Conservation (phyloP, 1,284 basidiomycete genomes). For the Microbotryum intermedium region DNA sequence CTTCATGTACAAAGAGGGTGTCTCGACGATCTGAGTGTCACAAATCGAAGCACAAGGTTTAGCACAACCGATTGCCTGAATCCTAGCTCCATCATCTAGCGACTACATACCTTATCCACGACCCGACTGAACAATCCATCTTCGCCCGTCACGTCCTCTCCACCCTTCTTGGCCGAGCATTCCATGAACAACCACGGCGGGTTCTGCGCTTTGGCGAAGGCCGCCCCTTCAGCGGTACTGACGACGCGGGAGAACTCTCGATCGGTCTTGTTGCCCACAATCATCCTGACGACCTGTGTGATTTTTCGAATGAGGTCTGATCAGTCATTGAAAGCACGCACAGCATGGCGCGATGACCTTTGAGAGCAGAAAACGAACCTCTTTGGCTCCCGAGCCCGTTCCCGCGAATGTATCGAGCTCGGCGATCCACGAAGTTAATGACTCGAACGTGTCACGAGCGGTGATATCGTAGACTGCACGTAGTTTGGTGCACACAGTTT, state of each 20-base stretch:
- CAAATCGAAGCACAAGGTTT: neutral
- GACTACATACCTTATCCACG: conserved; percentile 50
- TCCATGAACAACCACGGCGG: conserved; percentile 44
- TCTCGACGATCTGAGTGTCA: conserved; percentile 39
- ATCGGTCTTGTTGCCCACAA: conserved; percentile 91
- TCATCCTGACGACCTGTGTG: conserved; percentile 70
- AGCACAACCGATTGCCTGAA: neutral
- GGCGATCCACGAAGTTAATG: conserved; percentile 79
- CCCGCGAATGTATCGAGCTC: conserved; percentile 87
- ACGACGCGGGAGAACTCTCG: conserved; percentile 87
- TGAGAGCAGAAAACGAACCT: conserved; percentile 12
- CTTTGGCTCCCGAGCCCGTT: conserved; percentile 14
- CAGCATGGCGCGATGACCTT: conserved; percentile 42
- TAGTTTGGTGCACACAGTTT: neutral
- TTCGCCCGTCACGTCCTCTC: conserved; percentile 50
- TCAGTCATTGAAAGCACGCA: conserved; percentile 37
- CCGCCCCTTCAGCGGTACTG: conserved; percentile 62
- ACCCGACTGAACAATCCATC: conserved; percentile 70
- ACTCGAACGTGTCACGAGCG: conserved; percentile 81
- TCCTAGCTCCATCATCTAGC: neutral
- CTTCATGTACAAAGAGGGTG: conserved; percentile 38
- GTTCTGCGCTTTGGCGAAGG: conserved; percentile 71
- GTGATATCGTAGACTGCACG: conserved; percentile 82
- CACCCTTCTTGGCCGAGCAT: conserved; percentile 68
- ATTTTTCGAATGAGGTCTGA: too few species aligned